Base-by-base conservation (phyloP, 2,329 filamentous ascomycete species). In the Periglandula ipomoeae region DNA sequence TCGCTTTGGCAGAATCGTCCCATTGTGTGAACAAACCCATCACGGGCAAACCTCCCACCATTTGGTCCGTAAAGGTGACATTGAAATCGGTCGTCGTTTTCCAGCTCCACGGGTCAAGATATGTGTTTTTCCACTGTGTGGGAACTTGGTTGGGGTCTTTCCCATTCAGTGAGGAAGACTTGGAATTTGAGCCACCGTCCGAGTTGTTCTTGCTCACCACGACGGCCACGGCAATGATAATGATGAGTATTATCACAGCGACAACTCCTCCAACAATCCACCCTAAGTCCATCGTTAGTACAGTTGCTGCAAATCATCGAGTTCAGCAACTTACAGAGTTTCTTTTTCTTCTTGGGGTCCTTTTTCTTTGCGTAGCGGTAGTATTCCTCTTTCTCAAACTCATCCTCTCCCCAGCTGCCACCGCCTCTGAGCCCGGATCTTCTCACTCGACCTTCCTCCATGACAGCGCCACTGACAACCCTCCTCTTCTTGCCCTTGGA, bases 71-170 rank as follows among this genome's bases (percentile, higher is more conserved):
- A 63, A 94, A 98, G 0, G 93, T 97, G 52, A 91, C 78, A 62
- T 98, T 98, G 72, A 97, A 95, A 59, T 90, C 89, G 0, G 75
- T 78, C 0, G 90, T 96, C 57, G 94, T 85, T 56, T 86, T 85
- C 93, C 93, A 98, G 2, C 84, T 82, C 65, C 89, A 95, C 0
- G 93, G 93, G 61, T 98, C 90, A 19, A 95, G 74, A 53, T 86
- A 84, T 2, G 85, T 87, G 13, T 82, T 88, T 64, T 79, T 82
- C 58, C 81, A 89, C 52, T 74, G 74, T 49, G 70, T 68, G 51
- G 86, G 86, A 44, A 87, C 78, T 50, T 73, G 76, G 54, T 70
- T 68, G 23, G 73, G 70, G 46, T 76, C 73, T 47, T 81, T 70
- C 22, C 72, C 72, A 52, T 72, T 65, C 4, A 87, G 65, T 49